phyloP scores from a whole-genome alignment of 306 rosid genomes.

The Cucurbita argyrosperma region DNA sequence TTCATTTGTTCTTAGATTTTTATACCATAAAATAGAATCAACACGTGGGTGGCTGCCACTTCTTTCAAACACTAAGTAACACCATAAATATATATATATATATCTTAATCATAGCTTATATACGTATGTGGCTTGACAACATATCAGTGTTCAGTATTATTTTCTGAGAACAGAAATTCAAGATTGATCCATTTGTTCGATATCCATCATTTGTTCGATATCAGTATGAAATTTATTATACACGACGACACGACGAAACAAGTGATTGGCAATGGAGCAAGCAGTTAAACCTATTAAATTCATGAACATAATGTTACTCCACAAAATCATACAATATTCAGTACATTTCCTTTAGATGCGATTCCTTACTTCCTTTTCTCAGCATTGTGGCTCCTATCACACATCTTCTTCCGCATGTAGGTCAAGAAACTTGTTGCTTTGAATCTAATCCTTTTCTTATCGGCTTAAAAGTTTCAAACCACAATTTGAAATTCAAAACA shows the following conservation, averaged over 20 bases:
- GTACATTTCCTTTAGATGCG: background rate
- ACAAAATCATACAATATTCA: background rate
- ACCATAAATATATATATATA: no score
- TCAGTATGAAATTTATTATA: no score
- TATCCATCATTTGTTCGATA: no score
- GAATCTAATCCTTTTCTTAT: background rate
- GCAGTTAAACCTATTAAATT: background rate
- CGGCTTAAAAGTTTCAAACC: no score
- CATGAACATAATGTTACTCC: background rate
- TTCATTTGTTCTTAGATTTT: background rate
- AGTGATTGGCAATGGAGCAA: background rate
- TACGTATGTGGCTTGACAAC: no score
- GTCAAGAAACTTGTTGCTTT: background rate
- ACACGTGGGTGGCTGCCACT: background rate
- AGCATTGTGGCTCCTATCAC: background rate
- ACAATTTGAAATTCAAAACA: background rate
- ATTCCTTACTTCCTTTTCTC: background rate
- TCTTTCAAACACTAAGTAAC: no score
- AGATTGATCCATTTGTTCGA: no score
- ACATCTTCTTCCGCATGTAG: background rate
- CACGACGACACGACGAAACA: background rate
- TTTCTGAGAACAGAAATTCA: no score
- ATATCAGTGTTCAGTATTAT: no score
- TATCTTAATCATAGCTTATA: no score
- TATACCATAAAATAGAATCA: background rate